phyloP scores from a whole-genome alignment of 2,329 filamentous ascomycete species.

The Raffaelea arxii region DNA sequence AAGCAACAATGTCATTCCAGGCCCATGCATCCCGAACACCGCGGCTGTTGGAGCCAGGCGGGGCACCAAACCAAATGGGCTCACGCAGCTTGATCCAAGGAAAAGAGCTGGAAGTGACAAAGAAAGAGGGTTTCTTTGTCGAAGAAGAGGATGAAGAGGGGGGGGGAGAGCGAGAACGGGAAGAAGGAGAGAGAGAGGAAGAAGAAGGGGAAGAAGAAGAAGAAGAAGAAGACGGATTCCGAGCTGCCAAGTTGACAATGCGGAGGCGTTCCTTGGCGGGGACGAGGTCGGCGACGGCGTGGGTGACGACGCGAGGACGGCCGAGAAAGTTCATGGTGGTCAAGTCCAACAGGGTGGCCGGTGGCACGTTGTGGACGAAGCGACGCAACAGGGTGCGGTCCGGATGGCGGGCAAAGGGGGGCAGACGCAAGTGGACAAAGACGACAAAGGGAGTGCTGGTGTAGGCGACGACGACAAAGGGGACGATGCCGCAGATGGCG shows the following conservation, averaged over 20 bases:
- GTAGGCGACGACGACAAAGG: slow-evolving; percentile 53
- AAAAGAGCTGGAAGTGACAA: slow-evolving; percentile 21
- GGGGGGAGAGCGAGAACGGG: background rate
- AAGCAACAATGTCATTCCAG: slow-evolving; percentile 22
- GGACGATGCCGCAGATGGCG: slow-evolving; percentile 50
- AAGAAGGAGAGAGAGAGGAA: background rate
- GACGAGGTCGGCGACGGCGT: slow-evolving; percentile 23
- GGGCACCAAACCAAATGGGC: slow-evolving; percentile 20
- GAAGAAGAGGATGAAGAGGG: background rate
- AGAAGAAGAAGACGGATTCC: slow-evolving; percentile 14
- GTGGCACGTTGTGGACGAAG: slow-evolving; percentile 37
- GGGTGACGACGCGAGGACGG: slow-evolving; percentile 34
- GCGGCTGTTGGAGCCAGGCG: slow-evolving; percentile 7
- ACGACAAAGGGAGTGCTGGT: slow-evolving; percentile 62
- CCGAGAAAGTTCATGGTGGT: slow-evolving; percentile 47
- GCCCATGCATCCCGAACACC: slow-evolving; percentile 22
- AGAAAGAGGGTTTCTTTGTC: too few species aligned
- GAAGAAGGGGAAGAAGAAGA: background rate
- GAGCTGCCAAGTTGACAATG: slow-evolving; percentile 25
- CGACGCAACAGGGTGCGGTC: slow-evolving; percentile 39
- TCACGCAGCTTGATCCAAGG: slow-evolving; percentile 23
- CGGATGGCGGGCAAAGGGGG: slow-evolving; percentile 47
- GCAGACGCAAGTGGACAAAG: slow-evolving; percentile 60
- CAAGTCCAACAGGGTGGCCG: slow-evolving; percentile 36
- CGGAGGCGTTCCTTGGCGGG: slow-evolving; percentile 22